These are phyloP conservation scores for Eucalyptus marginata DNA, from an alignment of 345 rosid species.

Conservation along the genomic window DNA sequence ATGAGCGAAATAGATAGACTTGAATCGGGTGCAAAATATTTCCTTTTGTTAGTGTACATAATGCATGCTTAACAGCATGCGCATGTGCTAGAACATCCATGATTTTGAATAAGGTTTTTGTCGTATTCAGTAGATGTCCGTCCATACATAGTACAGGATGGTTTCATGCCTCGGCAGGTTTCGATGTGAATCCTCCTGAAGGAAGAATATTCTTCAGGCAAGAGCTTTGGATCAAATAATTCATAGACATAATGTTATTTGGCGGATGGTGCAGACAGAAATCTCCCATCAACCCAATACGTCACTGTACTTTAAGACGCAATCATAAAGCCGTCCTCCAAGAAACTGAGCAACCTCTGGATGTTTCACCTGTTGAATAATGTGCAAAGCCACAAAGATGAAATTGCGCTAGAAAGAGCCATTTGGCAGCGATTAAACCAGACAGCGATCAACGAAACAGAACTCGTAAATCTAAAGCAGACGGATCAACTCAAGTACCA, in stretches of 20 bases:
- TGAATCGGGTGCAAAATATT: neutral
- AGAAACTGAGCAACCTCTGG: slow-evolving; percentile 97
- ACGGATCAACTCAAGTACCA: slow-evolving; percentile 31
- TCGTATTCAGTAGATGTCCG: neutral
- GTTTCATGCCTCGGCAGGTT: neutral
- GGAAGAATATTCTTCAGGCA: neutral
- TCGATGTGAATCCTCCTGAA: neutral
- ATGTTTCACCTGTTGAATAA: slow-evolving; percentile 72
- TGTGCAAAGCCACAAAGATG: neutral
- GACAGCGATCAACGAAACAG: neutral
- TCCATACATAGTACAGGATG: neutral
- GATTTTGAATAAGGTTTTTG: neutral
- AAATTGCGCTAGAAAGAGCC: neutral
- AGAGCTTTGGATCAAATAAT: neutral
- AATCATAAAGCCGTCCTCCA: slow-evolving; percentile 94
- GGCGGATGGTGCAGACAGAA: neutral
- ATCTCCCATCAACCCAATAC: slow-evolving; percentile 12
- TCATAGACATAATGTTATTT: no score
- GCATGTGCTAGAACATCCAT: neutral
- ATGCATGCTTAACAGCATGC: neutral
- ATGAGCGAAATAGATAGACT: neutral
- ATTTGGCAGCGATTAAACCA: neutral
- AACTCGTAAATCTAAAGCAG: neutral
- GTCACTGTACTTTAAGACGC: slow-evolving; percentile 89
- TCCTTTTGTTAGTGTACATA: neutral